A percentile compares a stretch with the other conserved stretches of the same genome.
Evolutionary conservation across 1,284 basidiomycete species (phyloP).

Genomic region (Leccinum subspadiceum): DNA sequence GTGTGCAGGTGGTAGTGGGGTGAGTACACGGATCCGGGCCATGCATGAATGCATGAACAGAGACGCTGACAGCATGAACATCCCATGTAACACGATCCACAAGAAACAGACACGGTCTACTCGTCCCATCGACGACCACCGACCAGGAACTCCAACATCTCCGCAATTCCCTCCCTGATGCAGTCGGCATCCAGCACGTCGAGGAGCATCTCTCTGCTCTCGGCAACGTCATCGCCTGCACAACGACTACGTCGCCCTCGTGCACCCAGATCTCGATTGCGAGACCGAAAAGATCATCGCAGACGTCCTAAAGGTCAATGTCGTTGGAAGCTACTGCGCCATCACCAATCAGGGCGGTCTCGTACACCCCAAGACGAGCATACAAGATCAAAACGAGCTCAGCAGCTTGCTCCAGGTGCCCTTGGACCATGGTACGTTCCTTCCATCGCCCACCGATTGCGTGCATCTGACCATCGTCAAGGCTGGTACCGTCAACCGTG

Average conservation of each 20-base stretch:
- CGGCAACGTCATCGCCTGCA: conserved; percentile 99
- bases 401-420: conserved; percentile 94
- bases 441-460: neutral
- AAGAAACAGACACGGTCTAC: conserved; percentile 94
- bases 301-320: conserved; percentile 96
- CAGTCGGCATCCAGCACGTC: conserved; percentile 91
- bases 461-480: conserved; percentile 30
- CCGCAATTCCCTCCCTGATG: conserved; percentile 92
- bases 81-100: conserved; percentile 2
- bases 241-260: conserved; percentile 93
- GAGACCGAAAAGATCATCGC: conserved; percentile 99
- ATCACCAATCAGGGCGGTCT: conserved; percentile 96
- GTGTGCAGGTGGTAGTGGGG: no score
- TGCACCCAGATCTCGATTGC: conserved; percentile 96
- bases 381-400: conserved; percentile 97
- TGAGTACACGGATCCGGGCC: no score
- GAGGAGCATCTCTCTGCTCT: conserved; percentile 96
- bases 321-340: conserved; percentile 94
- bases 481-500: conserved; percentile 98
- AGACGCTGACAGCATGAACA: no score
- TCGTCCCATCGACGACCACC: conserved; percentile 94
- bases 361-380: conserved; percentile 95
- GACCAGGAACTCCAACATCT: conserved; percentile 99
- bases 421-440: conserved; percentile 69
- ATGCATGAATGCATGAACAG: no score